Evolutionary conservation across 163 green algal species (phyloP), one percentile per base, ranked within the genome.

Genomic region (Chlamydomonas reinhardtii): DNA sequence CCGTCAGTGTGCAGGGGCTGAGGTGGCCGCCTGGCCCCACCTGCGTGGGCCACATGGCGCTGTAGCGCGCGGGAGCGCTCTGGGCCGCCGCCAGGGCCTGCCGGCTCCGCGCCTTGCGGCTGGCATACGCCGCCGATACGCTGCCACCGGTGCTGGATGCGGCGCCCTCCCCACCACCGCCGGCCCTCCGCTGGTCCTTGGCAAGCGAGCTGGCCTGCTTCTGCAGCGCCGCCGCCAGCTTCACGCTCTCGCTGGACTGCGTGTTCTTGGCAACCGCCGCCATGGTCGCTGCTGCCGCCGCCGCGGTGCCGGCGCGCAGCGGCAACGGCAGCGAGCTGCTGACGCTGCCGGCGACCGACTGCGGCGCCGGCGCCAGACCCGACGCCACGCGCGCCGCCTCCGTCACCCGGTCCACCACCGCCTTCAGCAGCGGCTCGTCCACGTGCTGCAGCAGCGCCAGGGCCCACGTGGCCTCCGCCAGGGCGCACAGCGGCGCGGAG

Each of bases 391-490:
- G 81, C 35, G 66, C n/a, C 59, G n/a, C 81, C 81, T 69, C 37
- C 29, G 68, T 39, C 9, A 80, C 68, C 22, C 71, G 70, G 56
- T 66, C 56, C 29, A 72, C 71, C 25, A 79, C 56, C 25, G n/a
- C 32, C 81, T 74, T 71, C 37, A 87, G 31, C 27, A 87, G 37
- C 20, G 19, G 27, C 15, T 54, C 24, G 20, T 80, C 59, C 9
- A 39, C 35, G 71, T 87, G 59, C 34, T 87, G 81, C 61, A 87
- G 70, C 16, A 80, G 19, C 9, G 81, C 81, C 32, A 59, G 68
- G 0, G 70, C 73, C 81, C 81, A 87, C 17, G 54, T 35, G 12
- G 59, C 81, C 37, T 87, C 81, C 27, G 81, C 81, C 52, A 87
- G 81, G 11, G 35, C 56, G 2, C 15, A 29, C 34, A 87, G 81